Conservation (phyloP, 179 eudicot species). For the Gypsophila paniculata region DNA sequence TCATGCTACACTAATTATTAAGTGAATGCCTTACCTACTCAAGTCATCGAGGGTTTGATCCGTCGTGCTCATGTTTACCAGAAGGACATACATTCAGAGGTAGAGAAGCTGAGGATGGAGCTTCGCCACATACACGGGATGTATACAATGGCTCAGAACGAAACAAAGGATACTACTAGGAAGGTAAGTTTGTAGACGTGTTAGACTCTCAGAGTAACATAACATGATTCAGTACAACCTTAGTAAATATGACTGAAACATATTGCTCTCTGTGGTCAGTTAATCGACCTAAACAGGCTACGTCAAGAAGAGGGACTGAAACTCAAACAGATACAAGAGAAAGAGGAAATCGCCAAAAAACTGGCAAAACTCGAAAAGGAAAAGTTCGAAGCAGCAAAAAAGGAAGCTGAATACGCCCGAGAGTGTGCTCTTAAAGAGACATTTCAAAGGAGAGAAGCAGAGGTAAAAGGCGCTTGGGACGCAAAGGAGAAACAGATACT, state of each 20-base stretch:
- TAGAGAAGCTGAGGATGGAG: conserved; percentile 74
- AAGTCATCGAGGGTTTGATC: neutral
- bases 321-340: conserved; percentile 45
- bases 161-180: conserved; percentile 64
- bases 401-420: conserved; percentile 50
- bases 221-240: neutral
- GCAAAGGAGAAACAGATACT: conserved; percentile 66
- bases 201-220: neutral
- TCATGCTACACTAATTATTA: neutral
- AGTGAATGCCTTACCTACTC: neutral
- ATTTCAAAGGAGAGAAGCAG: conserved; percentile 62
- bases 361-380: conserved; percentile 56
- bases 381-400: conserved; percentile 55
- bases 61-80: conserved; percentile 23
- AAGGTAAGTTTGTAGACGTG: conserved; percentile 38
- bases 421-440: conserved; percentile 59
- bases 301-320: conserved; percentile 54
- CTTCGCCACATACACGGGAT: conserved; percentile 68
- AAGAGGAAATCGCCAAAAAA: conserved; percentile 62
- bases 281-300: conserved; percentile 53
- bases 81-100: conserved; percentile 47
- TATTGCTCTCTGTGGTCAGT: conserved; percentile 35
- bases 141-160: conserved; percentile 78
- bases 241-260: neutral
- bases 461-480: conserved; percentile 48